phyloP scores from a whole-genome alignment of 805 yeast genomes.

The Ogataea minuta region DNA sequence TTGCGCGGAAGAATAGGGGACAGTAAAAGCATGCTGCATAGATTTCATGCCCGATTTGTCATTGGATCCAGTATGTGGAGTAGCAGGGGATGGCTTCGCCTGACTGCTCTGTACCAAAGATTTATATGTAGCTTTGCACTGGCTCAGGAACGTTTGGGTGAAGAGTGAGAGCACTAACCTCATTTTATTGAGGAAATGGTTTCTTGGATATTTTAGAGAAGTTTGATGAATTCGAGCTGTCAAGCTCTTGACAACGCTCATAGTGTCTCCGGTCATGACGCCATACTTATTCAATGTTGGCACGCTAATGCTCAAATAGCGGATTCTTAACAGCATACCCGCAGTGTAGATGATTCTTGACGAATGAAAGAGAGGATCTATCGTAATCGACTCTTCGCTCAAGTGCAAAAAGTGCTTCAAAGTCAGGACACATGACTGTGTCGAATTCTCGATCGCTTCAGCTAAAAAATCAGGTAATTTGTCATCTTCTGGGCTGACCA shows the following conservation, averaged over 20 bases:
- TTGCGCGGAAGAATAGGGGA: background rate
- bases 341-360: constrained; percentile 62
- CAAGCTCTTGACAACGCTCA: constrained; percentile 27
- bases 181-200: constrained; percentile 52
- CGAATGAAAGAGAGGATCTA: constrained; percentile 55
- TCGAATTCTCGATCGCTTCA: constrained; percentile 47
- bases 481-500: constrained; percentile 8
- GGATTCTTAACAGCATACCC: constrained; percentile 57
- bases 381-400: constrained; percentile 45
- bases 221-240: constrained; percentile 28
- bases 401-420: constrained; percentile 47
- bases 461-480: constrained; percentile 32
- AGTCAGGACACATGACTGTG: constrained; percentile 51
- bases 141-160: constrained; percentile 59
- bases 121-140: constrained; percentile 36
- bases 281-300: constrained; percentile 45
- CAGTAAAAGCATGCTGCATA: background rate
- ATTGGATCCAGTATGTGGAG: background rate
- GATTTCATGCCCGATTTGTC: background rate
- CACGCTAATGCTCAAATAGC: constrained; percentile 54
- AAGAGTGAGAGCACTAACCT: constrained; percentile 56
- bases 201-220: constrained; percentile 39
- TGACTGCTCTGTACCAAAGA: constrained; percentile 3
- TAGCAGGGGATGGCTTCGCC: background rate
- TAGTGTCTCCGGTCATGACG: constrained; percentile 46